Evolutionary conservation across 2,329 filamentous ascomycete genomes (phyloP), one percentile per base, ranked within the genome.

Genomic region (Scorias spongiosa): DNA sequence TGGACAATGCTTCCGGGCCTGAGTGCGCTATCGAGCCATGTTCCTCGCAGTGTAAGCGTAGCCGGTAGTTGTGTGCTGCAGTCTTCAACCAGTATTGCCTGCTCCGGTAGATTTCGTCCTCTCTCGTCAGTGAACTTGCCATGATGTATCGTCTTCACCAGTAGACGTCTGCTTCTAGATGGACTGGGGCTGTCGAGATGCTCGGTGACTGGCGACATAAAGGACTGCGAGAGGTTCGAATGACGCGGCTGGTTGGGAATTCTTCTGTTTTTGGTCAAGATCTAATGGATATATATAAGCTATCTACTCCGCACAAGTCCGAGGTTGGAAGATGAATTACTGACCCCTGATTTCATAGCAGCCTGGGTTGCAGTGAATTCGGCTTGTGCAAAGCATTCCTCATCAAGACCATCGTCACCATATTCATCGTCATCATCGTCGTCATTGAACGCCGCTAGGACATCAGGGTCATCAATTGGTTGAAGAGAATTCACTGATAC

Each of bases 1-100:
- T 98, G 88, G 36, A 96, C 80, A 57, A 83, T 89, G 1, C 83
- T 78, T 29, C 82, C 80, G 38, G 75, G 69, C 30, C 76, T 79
- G 34, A 82, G 85, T 28, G 81, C 76, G 6, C 84, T 93, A 40
- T 89, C 82, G 48, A 77, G 74, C 91, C 91, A 98, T 41, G 85
- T 83, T 45, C 84, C 85, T 46, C 89, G 78, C 29, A 98, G 74
- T 43, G 80, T 75, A 28, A 96, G 78, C 1, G 75, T 77, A 53
- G 75, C 81, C 49, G 74, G 70, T 6, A 68, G 63, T 47, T 81
- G 79, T 1, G 74, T 78, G 46, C 73, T 78, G 52, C 95, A 87
- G 42, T 83, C 78, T 63, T 88, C 78, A 20, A 94, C 82, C n/a
- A 84, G 64, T 2, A 98, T 68, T 39, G 93, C 73, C 83, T 93